phyloP scores from a whole-genome alignment of 805 yeast species.

The Kazachstania martiniae region DNA sequence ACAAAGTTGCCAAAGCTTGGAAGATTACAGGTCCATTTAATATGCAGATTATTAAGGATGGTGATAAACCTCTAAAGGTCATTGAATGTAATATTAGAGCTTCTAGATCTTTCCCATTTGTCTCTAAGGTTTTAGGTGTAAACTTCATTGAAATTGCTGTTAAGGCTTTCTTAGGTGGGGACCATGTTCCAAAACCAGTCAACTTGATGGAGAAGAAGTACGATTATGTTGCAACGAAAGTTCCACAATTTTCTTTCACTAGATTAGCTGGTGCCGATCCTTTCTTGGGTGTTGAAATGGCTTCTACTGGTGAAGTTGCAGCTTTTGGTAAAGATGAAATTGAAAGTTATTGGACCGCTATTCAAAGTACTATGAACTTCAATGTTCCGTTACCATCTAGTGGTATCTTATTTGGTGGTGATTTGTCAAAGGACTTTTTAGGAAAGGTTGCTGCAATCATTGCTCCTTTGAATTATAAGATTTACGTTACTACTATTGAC shows the following conservation, averaged over 20 bases:
- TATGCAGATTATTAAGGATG: slow-evolving; percentile 88
- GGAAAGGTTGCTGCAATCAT: slow-evolving; percentile 64
- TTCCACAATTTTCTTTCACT: slow-evolving; percentile 95
- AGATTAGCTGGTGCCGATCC: slow-evolving; percentile 97
- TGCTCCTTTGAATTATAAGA: slow-evolving; percentile 61
- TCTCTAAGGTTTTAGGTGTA: slow-evolving; percentile 88
- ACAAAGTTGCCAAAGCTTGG: slow-evolving; percentile 89
- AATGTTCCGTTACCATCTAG: slow-evolving; percentile 82
- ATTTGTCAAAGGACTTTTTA: slow-evolving; percentile 56
- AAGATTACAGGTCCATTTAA: slow-evolving; percentile 96
- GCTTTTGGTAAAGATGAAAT: slow-evolving; percentile 74
- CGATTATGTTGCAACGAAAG: slow-evolving; percentile 92
- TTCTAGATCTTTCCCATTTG: slow-evolving; percentile 97
- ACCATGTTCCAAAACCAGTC: slow-evolving; percentile 63
- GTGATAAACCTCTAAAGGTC: slow-evolving; percentile 69
- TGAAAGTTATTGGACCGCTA: slow-evolving; percentile 97
- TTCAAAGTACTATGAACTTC: slow-evolving; percentile 96
- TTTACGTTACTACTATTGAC: slow-evolving; percentile 62
- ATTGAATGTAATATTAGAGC: slow-evolving; percentile 99
- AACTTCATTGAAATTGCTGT: slow-evolving; percentile 95
- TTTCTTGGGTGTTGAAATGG: slow-evolving; percentile 96
- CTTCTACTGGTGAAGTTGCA: slow-evolving; percentile 98
- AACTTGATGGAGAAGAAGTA: slow-evolving; percentile 70
- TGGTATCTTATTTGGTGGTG: slow-evolving; percentile 93
- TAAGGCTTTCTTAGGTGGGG: slow-evolving; percentile 64